These are phyloP conservation scores for Clonostachys chloroleuca DNA, from an alignment of 2,329 filamentous ascomycete species.

Conservation along the genomic window DNA sequence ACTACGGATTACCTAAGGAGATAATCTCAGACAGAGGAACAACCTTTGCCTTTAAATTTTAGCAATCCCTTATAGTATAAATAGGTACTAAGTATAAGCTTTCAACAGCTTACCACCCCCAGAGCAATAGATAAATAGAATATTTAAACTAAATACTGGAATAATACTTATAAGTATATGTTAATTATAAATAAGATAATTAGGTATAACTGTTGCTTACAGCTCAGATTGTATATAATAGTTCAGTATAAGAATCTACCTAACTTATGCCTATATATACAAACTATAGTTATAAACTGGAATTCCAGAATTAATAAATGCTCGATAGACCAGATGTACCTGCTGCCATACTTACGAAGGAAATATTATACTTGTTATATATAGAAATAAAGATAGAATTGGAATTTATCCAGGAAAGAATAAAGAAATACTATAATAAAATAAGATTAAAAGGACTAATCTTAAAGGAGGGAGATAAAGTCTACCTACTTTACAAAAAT, in stretches of 20 bases:
- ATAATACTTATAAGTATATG: not conserved
- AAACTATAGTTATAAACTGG: conserved; percentile 3
- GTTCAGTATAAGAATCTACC: not conserved
- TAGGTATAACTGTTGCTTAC: not conserved
- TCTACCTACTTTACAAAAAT: conserved; percentile 9
- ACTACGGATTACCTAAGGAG: conserved; percentile 1
- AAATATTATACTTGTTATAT: too few species aligned
- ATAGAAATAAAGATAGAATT: conserved; percentile 3
- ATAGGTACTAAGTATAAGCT: conserved; percentile 1
- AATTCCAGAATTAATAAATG: not conserved
- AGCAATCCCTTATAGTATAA: conserved; percentile 1
- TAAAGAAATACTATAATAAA: conserved; percentile 7
- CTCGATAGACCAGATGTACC: not conserved
- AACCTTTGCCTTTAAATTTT: conserved; percentile 2
- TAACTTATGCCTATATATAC: not conserved
- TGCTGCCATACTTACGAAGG: conserved; percentile 1
- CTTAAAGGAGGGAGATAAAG: conserved; percentile 7
- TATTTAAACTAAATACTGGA: conserved; percentile 1
- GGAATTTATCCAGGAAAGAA: conserved; percentile 2
- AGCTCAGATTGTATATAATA: not conserved
- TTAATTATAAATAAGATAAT: not conserved
- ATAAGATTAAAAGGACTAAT: conserved; percentile 8
- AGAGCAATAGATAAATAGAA: not conserved
- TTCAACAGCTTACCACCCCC: not conserved
- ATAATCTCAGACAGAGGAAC: conserved; percentile 5